Percentiles rank a stretch among this genome's conserved stretches.
Conservation (phyloP, 768 basidiomycete species). For the Crucibulum laeve region DNA sequence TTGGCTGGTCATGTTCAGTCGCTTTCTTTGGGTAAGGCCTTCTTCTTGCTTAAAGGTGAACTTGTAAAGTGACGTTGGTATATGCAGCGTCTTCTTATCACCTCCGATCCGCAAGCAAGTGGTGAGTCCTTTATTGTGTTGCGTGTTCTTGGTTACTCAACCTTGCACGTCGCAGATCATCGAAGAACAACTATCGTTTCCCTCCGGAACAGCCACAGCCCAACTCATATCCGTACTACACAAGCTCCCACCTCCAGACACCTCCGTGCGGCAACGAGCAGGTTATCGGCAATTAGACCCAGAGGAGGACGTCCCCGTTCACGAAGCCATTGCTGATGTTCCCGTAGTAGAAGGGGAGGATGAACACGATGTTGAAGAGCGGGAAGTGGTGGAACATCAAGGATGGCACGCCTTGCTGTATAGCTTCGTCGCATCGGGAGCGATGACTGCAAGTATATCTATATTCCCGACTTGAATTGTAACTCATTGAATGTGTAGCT, state of each 20-base stretch:
- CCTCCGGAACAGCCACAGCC: conserved; percentile 94
- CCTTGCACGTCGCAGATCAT: conserved; percentile 59
- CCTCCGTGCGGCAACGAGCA: conserved; percentile 45
- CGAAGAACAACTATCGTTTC: conserved; percentile 91
- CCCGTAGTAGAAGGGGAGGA: conserved; percentile 23
- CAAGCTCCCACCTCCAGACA: conserved; percentile 62
- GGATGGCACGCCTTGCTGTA: conserved; percentile 77
- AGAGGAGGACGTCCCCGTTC: conserved; percentile 24
- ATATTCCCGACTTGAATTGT: neutral
- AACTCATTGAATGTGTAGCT: conserved; percentile 43
- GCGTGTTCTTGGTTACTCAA: neutral
- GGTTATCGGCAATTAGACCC: conserved; percentile 49
- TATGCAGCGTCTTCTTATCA: conserved; percentile 82
- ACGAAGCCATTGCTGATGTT: conserved; percentile 7
- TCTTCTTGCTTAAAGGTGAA: neutral
- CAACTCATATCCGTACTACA: conserved; percentile 92
- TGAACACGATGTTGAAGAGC: conserved; percentile 27
- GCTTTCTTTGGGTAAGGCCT: conserved; percentile 82
- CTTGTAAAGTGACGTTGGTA: conserved; percentile 3
- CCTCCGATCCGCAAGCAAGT: conserved; percentile 95
- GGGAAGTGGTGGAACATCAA: conserved; percentile 50
- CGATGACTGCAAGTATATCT: conserved; percentile 60
- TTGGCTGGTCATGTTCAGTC: conserved; percentile 85
- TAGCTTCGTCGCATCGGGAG: conserved; percentile 75
- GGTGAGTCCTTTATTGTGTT: conserved; percentile 36